Percentiles rank a stretch among this genome's conserved stretches.
These are phyloP conservation scores for Anthostomella pinea DNA, from an alignment of 2,329 filamentous ascomycete species.

Conservation along the genomic window DNA sequence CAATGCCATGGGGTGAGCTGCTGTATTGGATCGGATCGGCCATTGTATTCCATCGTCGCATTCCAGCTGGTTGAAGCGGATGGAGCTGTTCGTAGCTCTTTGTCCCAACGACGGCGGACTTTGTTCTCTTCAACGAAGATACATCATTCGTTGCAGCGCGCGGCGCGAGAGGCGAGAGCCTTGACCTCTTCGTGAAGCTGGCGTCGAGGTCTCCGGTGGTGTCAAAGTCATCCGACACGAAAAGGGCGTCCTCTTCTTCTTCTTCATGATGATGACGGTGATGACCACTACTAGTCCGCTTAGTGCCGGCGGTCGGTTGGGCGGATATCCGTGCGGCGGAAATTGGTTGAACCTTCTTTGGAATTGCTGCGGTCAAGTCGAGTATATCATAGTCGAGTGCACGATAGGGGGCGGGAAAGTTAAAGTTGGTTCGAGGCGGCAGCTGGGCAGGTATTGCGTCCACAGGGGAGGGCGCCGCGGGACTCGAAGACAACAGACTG, in stretches of 20 bases:
- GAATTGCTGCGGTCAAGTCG: constrained; percentile 6
- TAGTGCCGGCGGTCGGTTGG: constrained; percentile 8
- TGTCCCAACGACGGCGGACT: constrained; percentile 12
- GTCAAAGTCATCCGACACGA: constrained; percentile 42
- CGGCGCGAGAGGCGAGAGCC: constrained; percentile 12
- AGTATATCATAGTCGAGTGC: constrained; percentile 11
- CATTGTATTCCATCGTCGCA: constrained; percentile 22
- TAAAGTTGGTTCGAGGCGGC: constrained; percentile 6
- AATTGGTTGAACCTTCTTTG: constrained; percentile 1
- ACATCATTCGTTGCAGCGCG: constrained; percentile 1
- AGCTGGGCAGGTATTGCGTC: constrained; percentile 4
- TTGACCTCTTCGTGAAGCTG: constrained; percentile 21
- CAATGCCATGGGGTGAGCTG: constrained; percentile 22
- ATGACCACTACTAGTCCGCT: constrained; percentile 13
- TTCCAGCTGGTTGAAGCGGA: constrained; percentile 9
- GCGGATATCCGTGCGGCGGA: not conserved
- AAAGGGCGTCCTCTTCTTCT: constrained; percentile 28
- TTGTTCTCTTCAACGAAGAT: constrained; percentile 12
- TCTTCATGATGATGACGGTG: constrained; percentile 4
- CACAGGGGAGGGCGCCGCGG: constrained; percentile 15
- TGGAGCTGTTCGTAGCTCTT: constrained; percentile 8
- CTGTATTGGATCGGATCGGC: constrained; percentile 30
- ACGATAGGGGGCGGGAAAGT: constrained; percentile 7
- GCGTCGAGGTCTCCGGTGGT: constrained; percentile 37
- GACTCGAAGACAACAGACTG: constrained; percentile 34